Percentiles rank a stretch among this genome's conserved stretches.
Evolutionary conservation across 2,329 filamentous ascomycete genomes (phyloP).

Genomic region (Scedosporium aurantiacum): DNA sequence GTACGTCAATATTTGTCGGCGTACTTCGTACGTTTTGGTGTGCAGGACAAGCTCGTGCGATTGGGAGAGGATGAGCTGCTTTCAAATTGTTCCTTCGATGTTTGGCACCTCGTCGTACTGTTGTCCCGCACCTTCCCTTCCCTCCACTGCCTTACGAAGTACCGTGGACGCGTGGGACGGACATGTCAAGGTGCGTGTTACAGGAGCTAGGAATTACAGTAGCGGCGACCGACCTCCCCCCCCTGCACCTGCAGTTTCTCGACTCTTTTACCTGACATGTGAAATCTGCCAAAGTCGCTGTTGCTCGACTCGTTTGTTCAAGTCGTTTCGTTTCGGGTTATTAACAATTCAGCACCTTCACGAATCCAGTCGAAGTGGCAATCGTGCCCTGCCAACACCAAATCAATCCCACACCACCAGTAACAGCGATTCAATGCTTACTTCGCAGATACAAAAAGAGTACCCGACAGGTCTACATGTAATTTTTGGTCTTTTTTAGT

Average conservation of each 20-base stretch:
- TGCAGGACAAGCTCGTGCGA: background rate
- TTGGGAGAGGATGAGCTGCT: conserved; percentile 1
- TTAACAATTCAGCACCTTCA: background rate
- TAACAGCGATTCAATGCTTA: background rate
- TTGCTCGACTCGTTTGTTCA: background rate
- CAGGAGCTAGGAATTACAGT: background rate
- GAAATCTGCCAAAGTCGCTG: background rate
- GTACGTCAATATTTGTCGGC: background rate
- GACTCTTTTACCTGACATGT: background rate
- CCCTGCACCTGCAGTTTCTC: background rate
- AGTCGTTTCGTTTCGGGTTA: background rate
- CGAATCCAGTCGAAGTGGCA: background rate
- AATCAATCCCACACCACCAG: background rate
- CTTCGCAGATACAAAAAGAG: background rate
- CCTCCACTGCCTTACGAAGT: background rate
- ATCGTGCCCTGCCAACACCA: background rate
- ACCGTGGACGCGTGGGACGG: background rate
- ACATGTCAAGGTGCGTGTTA: too few species aligned
- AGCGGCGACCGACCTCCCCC: background rate
- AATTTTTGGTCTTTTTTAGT: background rate
- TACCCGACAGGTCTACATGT: background rate
- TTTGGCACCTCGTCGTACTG: background rate
- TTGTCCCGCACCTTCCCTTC: background rate
- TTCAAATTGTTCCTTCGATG: background rate
- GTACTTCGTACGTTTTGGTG: background rate